These are phyloP conservation scores for Trichoderma atrobrunneum DNA, from an alignment of 2,329 filamentous ascomycete species.

Conservation along the genomic window DNA sequence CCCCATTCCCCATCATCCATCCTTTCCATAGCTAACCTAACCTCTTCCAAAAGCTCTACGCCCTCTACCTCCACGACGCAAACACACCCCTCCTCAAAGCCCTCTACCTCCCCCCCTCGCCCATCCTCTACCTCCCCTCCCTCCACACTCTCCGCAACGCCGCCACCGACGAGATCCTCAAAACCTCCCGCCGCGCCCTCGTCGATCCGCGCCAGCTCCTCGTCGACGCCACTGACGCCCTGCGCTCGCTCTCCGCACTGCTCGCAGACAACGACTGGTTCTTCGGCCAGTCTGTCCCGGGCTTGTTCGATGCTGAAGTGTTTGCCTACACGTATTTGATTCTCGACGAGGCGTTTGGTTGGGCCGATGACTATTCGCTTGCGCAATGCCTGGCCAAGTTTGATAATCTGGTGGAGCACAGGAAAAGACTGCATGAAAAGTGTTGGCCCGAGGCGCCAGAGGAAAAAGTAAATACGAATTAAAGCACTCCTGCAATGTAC, in stretches of 20 bases:
- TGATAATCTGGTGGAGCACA: conserved; percentile 57
- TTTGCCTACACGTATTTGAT: conserved; percentile 88
- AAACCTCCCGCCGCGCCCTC: conserved; percentile 46
- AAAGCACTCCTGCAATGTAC: background rate
- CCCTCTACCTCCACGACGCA: conserved; percentile 70
- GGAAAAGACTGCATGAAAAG: conserved; percentile 34
- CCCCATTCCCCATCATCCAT: background rate
- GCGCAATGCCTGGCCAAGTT: conserved; percentile 54
- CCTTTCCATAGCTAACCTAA: background rate
- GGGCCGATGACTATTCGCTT: conserved; percentile 60
- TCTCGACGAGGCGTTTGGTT: conserved; percentile 60
- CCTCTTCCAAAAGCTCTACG: conserved; percentile 60
- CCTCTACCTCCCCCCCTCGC: conserved; percentile 69
- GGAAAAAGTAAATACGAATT: background rate
- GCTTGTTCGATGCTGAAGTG: conserved; percentile 80
- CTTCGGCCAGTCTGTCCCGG: conserved; percentile 53
- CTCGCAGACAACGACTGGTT: conserved; percentile 47
- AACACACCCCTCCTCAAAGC: conserved; percentile 67
- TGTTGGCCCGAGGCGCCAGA: conserved; percentile 27
- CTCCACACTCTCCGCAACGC: conserved; percentile 67
- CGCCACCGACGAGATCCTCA: conserved; percentile 71
- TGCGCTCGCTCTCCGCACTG: conserved; percentile 45
- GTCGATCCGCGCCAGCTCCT: conserved; percentile 41
- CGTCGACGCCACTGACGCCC: conserved; percentile 43
- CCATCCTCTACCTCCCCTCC: conserved; percentile 62